Base-by-base conservation (phyloP, 768 basidiomycete species). In the Pholiota microspora region DNA sequence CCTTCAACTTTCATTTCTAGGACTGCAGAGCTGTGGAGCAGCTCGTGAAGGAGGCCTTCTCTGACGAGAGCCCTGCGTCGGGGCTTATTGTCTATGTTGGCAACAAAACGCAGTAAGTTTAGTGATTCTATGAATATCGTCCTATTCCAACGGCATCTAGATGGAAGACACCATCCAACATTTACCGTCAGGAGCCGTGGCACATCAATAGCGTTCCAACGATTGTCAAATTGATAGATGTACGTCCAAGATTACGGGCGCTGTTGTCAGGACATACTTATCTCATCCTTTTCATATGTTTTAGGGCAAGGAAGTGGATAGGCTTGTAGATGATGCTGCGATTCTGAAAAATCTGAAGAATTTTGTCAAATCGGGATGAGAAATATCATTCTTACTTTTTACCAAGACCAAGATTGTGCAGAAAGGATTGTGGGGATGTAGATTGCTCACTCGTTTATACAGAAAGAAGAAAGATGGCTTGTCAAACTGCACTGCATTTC, bases 11-110 rank as follows among this genome's bases (percentile, higher is more conserved):
- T n/a, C 18, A 36, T 29, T 13, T 42, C 38, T 32, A 77, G 89
- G 89, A 92, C 63, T 91, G 89, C 65, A 70, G 73, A 27, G 78
- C 65, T 31, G 84, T 91, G 25, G 85, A 92, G 53, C 64, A 69
- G 1, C 55, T 81, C 35, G 74, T 91, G 25, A 67, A 75, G 53
- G 63, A 77, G 7, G 77, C 75, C 0, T 90, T 91, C 55, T 64
- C 66, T 9, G 57, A 67, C 53, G 62, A 74, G 64, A 61, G 75
- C 58, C 85, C 83, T 38, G 72, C 75, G 10, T 89, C 78, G 7
- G 40, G 40, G 8, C 63, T 82, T 51, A 73, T 92, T 42, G 76
- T 89, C 28, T 88, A 87, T 59, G 86, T 89, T 49, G 89, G 89
- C 9, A 78, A 84, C 65, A 77, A 69, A 60, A 54, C 76, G 49